These are phyloP conservation scores for Scedosporium minutisporum DNA, from an alignment of 2,329 filamentous ascomycete species.

Conservation along the genomic window DNA sequence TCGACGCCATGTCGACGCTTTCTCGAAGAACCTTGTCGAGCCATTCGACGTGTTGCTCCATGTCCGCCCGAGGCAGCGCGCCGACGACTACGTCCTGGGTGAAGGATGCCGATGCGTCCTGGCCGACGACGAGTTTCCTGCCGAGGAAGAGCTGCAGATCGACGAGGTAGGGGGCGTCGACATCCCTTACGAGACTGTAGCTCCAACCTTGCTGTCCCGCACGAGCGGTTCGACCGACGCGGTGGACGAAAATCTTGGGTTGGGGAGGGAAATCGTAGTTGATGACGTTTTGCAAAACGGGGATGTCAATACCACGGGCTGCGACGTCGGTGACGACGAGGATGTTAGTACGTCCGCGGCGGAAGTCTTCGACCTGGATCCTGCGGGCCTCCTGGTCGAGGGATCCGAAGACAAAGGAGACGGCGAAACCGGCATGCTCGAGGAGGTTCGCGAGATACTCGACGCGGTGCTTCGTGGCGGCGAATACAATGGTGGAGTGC, in stretches of 20 bases:
- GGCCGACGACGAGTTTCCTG: slow-evolving; percentile 69
- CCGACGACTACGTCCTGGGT: slow-evolving; percentile 79
- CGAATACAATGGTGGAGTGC: slow-evolving; percentile 90
- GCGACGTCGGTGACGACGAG: slow-evolving; percentile 95
- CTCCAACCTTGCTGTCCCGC: slow-evolving; percentile 89
- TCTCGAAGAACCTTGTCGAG: slow-evolving; percentile 69
- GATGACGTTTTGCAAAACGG: slow-evolving; percentile 89
- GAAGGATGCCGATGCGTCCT: slow-evolving; percentile 57
- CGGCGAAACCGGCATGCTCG: slow-evolving; percentile 70
- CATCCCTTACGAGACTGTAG: slow-evolving; percentile 82
- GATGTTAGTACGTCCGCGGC: slow-evolving; percentile 75
- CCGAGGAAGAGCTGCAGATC: slow-evolving; percentile 92
- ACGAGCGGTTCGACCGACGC: slow-evolving; percentile 90
- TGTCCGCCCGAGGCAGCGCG: slow-evolving; percentile 57
- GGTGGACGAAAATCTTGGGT: slow-evolving; percentile 92
- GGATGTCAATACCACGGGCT: slow-evolving; percentile 95
- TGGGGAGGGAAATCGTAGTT: slow-evolving; percentile 98
- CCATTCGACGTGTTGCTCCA: slow-evolving; percentile 75
- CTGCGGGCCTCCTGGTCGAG: slow-evolving; percentile 89
- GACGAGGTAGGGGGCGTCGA: slow-evolving; percentile 83
- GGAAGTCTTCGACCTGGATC: slow-evolving; percentile 84
- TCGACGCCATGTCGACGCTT: slow-evolving; percentile 59
- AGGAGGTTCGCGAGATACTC: slow-evolving; percentile 84
- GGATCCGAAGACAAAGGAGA: slow-evolving; percentile 90
- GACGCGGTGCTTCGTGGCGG: slow-evolving; percentile 93